Base-by-base conservation (phyloP, 768 basidiomycete species). In the Tremella mesenterica region DNA sequence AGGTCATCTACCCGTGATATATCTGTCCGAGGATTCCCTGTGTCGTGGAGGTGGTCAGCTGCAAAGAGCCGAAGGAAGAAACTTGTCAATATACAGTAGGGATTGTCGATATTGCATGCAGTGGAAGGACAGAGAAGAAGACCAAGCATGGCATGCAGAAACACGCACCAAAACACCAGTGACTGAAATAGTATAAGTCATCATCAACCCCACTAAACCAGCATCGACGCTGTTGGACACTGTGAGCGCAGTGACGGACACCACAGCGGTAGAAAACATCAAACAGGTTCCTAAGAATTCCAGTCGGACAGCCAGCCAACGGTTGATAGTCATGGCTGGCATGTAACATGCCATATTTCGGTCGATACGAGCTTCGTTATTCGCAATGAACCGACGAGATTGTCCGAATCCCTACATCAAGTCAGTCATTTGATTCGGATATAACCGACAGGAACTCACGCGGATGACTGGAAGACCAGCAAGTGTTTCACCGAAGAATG, bases 281-380 rank as follows among this genome's bases (percentile, higher is more conserved):
- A 92, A 84, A 61, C 83, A 72, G 7, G 84, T 80, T 13, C 90
- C 90, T 14, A 91, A 81, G 56, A 88, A 83, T 60, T 93, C 90
- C 14, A 93, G 76, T 18, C 89, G 79, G 9, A 89, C 78, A 0
- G 86, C 84, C 12, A 92, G 79, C 88, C 88, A 93, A 56, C 75
- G 60, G 52, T 70, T 67, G 45, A 71, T 65, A 21, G 62, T 63
- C 51, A 84, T 83, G 46, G 84, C 83, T 0, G 84, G 81, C 16
- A 85, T 76, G 61, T 79, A 81, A 58, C 79, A 89, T 50, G 88
- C 83, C 63, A 90, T 86, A 65, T 93, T 93, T 23, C 84, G 80
- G 65, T 95, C 90, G 33, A 92, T 77, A 6, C 86, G 81, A 18
- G 73, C 73, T 55, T 74, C 73, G 48, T 71, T 74, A 48, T 66